Conservation (phyloP, 2,329 filamentous ascomycete species). For the Fusarium compactum region DNA sequence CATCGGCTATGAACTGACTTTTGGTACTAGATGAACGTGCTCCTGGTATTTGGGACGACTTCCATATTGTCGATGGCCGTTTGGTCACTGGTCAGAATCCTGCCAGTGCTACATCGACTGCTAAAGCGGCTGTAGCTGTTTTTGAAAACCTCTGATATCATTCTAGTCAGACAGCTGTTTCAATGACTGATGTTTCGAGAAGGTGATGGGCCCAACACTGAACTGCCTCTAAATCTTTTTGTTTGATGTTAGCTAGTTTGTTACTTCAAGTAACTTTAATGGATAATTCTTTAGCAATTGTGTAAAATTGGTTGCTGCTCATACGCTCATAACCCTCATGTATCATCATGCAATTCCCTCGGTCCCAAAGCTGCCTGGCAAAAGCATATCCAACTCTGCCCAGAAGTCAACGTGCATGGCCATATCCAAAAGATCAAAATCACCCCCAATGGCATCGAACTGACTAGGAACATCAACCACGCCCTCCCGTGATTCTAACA, state of each 20-base stretch:
- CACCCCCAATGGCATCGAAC: neutral
- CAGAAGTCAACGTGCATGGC: constrained; percentile 24
- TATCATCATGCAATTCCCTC: neutral
- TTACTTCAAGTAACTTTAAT: neutral
- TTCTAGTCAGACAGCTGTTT: neutral
- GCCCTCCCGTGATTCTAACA: neutral
- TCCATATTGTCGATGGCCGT: constrained; percentile 14
- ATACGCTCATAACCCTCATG: neutral
- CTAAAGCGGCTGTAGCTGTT: constrained; percentile 5
- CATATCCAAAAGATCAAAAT: constrained; percentile 25
- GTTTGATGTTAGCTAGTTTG: neutral
- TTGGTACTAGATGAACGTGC: constrained; percentile 3
- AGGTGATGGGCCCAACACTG: too few relatives aligned
- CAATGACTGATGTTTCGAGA: neutral
- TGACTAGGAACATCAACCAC: neutral
- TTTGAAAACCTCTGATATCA: neutral
- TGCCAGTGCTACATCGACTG: constrained; percentile 19
- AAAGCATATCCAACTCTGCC: constrained; percentile 15
- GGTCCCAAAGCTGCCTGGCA: neutral
- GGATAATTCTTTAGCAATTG: accelerated
- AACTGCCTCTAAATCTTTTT: neutral
- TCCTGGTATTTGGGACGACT: constrained; percentile 18
- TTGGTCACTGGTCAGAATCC: constrained; percentile 23
- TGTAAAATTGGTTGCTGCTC: neutral
- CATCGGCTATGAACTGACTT: neutral